These are phyloP conservation scores for Beta macrorhiza DNA, from an alignment of 179 eudicot genomes.

Conservation along the genomic window DNA sequence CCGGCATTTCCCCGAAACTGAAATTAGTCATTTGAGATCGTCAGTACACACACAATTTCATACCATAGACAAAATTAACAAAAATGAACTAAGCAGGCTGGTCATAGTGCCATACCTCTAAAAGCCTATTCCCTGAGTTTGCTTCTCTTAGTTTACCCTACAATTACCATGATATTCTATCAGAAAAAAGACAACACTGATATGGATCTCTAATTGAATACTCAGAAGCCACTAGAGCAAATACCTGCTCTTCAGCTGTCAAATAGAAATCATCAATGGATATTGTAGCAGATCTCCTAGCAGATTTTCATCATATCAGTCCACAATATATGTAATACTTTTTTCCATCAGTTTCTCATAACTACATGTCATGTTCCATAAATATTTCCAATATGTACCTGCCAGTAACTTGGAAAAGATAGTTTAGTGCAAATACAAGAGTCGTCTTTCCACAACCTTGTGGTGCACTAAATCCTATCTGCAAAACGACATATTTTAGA, in stretches of 20 bases:
- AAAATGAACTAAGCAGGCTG: neutral
- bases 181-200: conserved; percentile 20
- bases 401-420: conserved; percentile 67
- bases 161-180: conserved; percentile 27
- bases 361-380: conserved; percentile 13
- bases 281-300: conserved; percentile 85
- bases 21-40: conserved; percentile 25
- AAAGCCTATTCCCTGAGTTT: conserved; percentile 74
- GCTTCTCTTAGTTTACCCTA: conserved; percentile 84
- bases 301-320: conserved; percentile 29
- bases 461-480: conserved; percentile 99
- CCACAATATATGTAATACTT: conserved; percentile 9
- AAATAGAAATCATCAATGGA: conserved; percentile 97
- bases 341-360: conserved; percentile 7
- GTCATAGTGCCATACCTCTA: conserved; percentile 57
- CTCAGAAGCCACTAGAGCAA: conserved; percentile 8
- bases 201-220: conserved; percentile 17
- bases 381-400: conserved; percentile 54
- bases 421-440: conserved; percentile 86
- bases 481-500: conserved; percentile 32
- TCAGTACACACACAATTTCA: conserved; percentile 14
- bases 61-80: neutral
- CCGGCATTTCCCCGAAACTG: conserved; percentile 99
- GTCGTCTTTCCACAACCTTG: conserved; percentile 99
- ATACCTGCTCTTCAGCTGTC: conserved; percentile 88